Evolutionary conservation across 495 filamentous ascomycete species (phyloP), one percentile per base, ranked within the genome.

Genomic region (Aspergillus indologenus): DNA sequence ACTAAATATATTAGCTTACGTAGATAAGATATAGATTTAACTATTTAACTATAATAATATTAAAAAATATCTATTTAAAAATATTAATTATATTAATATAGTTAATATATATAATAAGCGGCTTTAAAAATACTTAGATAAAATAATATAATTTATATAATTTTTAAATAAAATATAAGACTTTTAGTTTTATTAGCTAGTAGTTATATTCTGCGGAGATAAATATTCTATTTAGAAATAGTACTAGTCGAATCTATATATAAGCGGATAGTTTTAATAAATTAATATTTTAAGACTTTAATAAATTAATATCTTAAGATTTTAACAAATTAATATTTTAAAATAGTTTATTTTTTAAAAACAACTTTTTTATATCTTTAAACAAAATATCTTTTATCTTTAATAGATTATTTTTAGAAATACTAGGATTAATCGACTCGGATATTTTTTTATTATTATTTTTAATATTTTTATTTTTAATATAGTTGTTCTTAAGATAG

Each of bases 401-500:
- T n/a, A n/a, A n/a, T n/a, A n/a, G n/a, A n/a, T n/a, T n/a, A n/a
- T n/a, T n/a, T 40, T 6, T 6, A 9, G 9, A 29, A 9, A 4
- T 29, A 29, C 26, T 29, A 29, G n/a, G n/a, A n/a, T n/a, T n/a
- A n/a, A n/a, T n/a, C n/a, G n/a, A n/a, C n/a, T n/a, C n/a, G n/a
- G n/a, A n/a, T n/a, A n/a, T n/a, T n/a, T n/a, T 29, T 29, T 9
- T 29, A 26, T 21, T 21, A 23, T 14, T 24, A 52, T 52, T 24
- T 21, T 52, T 24, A 52, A 21, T n/a, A n/a, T 2, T 26, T 24
- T 24, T 24, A 22, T 26, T 5, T 24, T 52, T n/a, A n/a, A n/a
- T n/a, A 52, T 23, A n/a, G n/a, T n/a, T 26, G n/a, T 53, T 29
- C 2, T 34, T 40, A n/a, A 53, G 34, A 53, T 53, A 53, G 40